Evolutionary conservation across 208 protist genomes (phyloP).

Genomic region (Phytomonas sp.): DNA sequence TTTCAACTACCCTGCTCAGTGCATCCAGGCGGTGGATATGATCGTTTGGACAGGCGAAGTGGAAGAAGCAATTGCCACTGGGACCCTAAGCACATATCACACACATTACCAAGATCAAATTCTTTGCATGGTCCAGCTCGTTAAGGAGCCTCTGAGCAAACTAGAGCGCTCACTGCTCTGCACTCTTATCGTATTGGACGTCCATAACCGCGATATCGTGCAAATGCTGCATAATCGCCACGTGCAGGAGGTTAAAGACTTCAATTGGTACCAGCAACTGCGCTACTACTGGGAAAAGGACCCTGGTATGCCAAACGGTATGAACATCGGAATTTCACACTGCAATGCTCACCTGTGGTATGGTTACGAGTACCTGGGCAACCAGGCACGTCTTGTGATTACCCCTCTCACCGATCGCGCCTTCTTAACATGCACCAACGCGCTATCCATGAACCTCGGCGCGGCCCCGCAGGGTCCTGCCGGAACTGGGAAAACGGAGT

Average conservation of each 20-base stretch:
- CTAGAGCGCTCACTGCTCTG: conserved; percentile 90
- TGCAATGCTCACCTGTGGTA: conserved; percentile 88
- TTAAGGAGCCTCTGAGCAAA: conserved; percentile 78
- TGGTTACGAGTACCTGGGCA: conserved; percentile 96
- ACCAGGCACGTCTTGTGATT: conserved; percentile 93
- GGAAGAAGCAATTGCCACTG: conserved; percentile 65
- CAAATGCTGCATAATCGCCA: conserved; percentile 45
- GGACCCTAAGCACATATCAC: conserved; percentile 57
- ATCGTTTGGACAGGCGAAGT: conserved; percentile 91
- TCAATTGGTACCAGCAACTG: conserved; percentile 92
- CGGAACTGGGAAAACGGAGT: conserved; percentile 97
- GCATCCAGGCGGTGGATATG: conserved; percentile 91
- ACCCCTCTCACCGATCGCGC: conserved; percentile 95
- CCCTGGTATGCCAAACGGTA: conserved; percentile 19
- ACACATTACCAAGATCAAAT: conserved; percentile 80
- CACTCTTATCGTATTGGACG: conserved; percentile 94
- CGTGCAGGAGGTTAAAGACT: conserved; percentile 70
- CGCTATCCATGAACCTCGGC: conserved; percentile 92
- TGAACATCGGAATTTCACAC: conserved; percentile 87
- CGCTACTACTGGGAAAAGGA: conserved; percentile 93
- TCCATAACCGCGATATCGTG: conserved; percentile 95
- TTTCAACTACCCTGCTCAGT: conserved; percentile 90
- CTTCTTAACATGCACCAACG: conserved; percentile 91
- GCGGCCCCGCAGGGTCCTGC: conserved; percentile 92
- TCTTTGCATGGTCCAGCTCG: conserved; percentile 84